Conservation (phyloP, 2,329 filamentous ascomycete species). For the Sordariomycetes sp. region DNA sequence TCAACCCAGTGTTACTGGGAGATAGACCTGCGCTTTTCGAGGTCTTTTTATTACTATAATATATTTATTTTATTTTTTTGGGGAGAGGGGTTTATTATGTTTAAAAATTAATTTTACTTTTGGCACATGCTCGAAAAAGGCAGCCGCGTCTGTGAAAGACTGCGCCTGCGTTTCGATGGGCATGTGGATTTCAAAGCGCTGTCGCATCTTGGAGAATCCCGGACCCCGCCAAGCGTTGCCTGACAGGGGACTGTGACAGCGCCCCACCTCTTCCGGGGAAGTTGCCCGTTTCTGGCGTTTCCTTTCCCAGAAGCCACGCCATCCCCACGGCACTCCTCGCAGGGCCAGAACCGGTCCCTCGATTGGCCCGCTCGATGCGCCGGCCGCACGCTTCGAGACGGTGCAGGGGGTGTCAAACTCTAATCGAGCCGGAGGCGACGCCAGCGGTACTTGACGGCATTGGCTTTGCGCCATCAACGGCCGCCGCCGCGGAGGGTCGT, state of each 20-base stretch:
- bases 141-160: too few species aligned
- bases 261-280: not conserved
- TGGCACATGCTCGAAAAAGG: too few species aligned
- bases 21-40: not conserved
- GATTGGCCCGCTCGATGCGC: not conserved
- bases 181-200: not conserved
- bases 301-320: not conserved
- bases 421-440: not conserved
- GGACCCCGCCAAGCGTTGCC: not conserved
- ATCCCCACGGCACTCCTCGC: not conserved
- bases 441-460: not conserved
- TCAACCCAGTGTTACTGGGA: not conserved
- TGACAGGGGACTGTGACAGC: not conserved
- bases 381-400: not conserved
- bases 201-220: not conserved
- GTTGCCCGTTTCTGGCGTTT: not conserved
- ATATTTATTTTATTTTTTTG: too few species aligned
- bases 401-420: not conserved
- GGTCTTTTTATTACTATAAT: too few species aligned
- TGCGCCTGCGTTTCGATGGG: too few species aligned
- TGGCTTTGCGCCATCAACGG: not conserved
- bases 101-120: too few species aligned
- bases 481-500: not conserved
- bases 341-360: not conserved
- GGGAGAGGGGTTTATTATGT: too few species aligned